phyloP scores from a whole-genome alignment of 345 rosid genomes.

The Psidium guajava region DNA sequence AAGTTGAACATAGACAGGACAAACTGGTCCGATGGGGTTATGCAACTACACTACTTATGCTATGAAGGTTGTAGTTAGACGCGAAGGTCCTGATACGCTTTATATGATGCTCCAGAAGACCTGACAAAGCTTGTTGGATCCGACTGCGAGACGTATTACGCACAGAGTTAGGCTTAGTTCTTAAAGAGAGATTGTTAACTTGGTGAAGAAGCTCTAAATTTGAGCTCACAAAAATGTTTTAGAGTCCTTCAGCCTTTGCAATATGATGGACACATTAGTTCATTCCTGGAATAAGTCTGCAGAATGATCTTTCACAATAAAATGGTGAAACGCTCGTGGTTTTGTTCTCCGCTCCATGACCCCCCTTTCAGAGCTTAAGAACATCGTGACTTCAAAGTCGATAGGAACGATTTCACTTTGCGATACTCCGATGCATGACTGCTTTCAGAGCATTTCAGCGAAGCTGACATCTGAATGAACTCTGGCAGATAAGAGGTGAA shows the following conservation, averaged over 20 bases:
- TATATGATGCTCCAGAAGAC: not conserved
- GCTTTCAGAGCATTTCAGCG: not conserved
- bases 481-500: constrained; percentile 55
- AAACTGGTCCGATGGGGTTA: not conserved
- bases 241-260: not conserved
- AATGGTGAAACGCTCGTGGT: not conserved
- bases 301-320: not conserved
- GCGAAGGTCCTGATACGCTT: not conserved
- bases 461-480: not conserved
- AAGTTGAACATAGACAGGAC: not conserved
- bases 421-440: not conserved
- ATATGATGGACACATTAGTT: not conserved
- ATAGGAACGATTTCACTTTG: not conserved
- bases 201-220: not conserved
- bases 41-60: not conserved
- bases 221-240: not conserved
- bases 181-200: not conserved
- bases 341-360: not conserved
- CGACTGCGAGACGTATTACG: not conserved
- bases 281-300: not conserved
- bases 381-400: not conserved
- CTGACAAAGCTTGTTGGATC: not conserved
- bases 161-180: not conserved
- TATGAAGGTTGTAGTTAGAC: not conserved
- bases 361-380: not conserved